Evolutionary conservation across 2,329 filamentous ascomycete species (phyloP), one percentile per base, ranked within the genome.

Genomic region (Pseudogymnoascus sp.): DNA sequence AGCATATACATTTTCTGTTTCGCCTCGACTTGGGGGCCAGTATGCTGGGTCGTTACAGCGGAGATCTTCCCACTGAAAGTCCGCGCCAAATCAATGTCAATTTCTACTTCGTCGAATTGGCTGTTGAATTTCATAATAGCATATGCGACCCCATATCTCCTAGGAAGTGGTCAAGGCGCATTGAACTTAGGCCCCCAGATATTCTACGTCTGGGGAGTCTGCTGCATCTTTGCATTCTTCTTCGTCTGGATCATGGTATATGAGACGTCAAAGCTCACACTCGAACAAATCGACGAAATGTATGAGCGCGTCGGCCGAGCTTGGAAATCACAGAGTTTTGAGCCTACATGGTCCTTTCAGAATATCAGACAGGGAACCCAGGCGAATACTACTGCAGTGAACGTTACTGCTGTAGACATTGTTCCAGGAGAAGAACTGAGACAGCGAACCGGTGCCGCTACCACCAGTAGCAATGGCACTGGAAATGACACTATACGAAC

Each of bases 191-290:
- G 84, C 4, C 77, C 86, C 37, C 88, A 86, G 67, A 84, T 92
- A 47, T 92, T 92, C 77, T 92, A 91, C 73, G 81, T 91, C 47
- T 93, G 89, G 89, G 89, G 88, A 14, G 81, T 85, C 3, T 90
- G 90, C 67, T 92, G 88, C 73, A 79, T 88, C 58, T 68, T 88
- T 25, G 85, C 84, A 57, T 82, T 88, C 62, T 75, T 88, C 59
- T 91, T 91, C 71, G 88, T 90, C 57, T 91, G 82, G 77, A 81
- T 80, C 70, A 85, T 89, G 81, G 85, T 91, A 53, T 90, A 86
- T 69, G 88, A 90, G 74, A 90, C 88, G 8, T 89, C 86, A 74
- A 88, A 87, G 71, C 85, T 90, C 70, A 86, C 84, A 67, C 77
- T 91, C 60, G 88, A 91, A 71, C 86, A 91, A 76, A 89, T 91